Percentiles rank a stretch among this genome's conserved stretches.
These are phyloP conservation scores for Beauveria rudraprayagi DNA, from an alignment of 2,329 filamentous ascomycete genomes.

Conservation along the genomic window DNA sequence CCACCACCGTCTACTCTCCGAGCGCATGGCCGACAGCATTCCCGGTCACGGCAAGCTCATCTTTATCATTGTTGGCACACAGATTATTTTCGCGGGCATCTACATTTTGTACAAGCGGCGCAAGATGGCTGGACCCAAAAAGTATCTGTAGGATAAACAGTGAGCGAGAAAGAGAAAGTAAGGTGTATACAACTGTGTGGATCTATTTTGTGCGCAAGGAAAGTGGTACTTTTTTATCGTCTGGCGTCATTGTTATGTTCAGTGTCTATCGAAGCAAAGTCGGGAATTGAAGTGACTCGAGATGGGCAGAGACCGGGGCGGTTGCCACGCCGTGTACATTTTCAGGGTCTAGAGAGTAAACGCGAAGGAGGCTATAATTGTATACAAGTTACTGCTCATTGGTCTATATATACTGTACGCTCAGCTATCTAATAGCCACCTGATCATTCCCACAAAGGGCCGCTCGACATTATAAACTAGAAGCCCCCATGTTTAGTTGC, in stretches of 20 bases:
- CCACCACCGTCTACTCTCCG: slow-evolving; percentile 41
- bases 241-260: background rate
- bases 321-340: background rate
- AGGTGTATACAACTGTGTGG: background rate
- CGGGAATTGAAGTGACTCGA: background rate
- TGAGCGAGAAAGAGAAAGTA: background rate
- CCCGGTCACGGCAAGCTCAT: slow-evolving; percentile 50
- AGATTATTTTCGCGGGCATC: slow-evolving; percentile 58
- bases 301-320: background rate
- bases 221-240: background rate
- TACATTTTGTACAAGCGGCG: slow-evolving; percentile 77
- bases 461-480: background rate
- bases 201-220: background rate
- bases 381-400: background rate
- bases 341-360: background rate
- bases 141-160: slow-evolving; percentile 58
- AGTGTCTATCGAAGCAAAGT: background rate
- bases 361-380: background rate
- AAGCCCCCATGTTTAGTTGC: background rate
- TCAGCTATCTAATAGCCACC: background rate
- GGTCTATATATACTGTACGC: background rate
- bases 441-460: background rate
- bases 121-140: slow-evolving; percentile 73
- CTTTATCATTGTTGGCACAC: slow-evolving; percentile 64
- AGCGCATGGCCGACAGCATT: slow-evolving; percentile 39